These are phyloP conservation scores for Lachnellula occidentalis DNA, from an alignment of 2,329 filamentous ascomycete species.

Conservation along the genomic window DNA sequence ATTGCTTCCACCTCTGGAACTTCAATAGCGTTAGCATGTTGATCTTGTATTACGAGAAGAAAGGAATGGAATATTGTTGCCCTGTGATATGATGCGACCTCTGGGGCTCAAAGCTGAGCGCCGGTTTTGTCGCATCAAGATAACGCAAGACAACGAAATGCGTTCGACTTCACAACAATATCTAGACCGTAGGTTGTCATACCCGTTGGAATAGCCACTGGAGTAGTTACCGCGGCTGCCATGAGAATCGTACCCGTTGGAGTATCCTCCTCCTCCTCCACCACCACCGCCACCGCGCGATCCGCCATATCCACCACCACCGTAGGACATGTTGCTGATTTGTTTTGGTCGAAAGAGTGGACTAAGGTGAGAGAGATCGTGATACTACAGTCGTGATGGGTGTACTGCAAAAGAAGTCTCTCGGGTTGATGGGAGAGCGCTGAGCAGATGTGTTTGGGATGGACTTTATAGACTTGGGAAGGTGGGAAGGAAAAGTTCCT, in stretches of 20 bases:
- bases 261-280: slow-evolving; percentile 42
- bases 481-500: slow-evolving; percentile 14
- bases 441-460: slow-evolving; percentile 15
- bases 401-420: slow-evolving; percentile 12
- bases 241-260: slow-evolving; percentile 49
- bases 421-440: slow-evolving; percentile 20
- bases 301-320: slow-evolving; percentile 43
- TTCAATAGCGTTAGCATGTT: slow-evolving; percentile 33
- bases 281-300: slow-evolving; percentile 41
- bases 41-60: slow-evolving; percentile 6
- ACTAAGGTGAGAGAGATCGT: slow-evolving; percentile 7
- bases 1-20: slow-evolving; percentile 40
- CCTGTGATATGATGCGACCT: slow-evolving; percentile 11
- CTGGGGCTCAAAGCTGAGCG: slow-evolving; percentile 11
- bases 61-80: slow-evolving; percentile 20
- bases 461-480: slow-evolving; percentile 9
- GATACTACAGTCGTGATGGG: slow-evolving; percentile 6
- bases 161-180: slow-evolving; percentile 31
- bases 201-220: slow-evolving; percentile 47
- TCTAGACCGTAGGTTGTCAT: slow-evolving; percentile 36
- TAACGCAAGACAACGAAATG: slow-evolving; percentile 26
- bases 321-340: slow-evolving; percentile 60
- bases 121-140: slow-evolving; percentile 24
- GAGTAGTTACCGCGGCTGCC: slow-evolving; percentile 41
- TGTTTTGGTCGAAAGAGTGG: slow-evolving; percentile 14